Percentiles rank a stretch among this genome's conserved stretches.
phyloP scores from a whole-genome alignment of 176 grass and related monocot species.

The Pharus latifolius region DNA sequence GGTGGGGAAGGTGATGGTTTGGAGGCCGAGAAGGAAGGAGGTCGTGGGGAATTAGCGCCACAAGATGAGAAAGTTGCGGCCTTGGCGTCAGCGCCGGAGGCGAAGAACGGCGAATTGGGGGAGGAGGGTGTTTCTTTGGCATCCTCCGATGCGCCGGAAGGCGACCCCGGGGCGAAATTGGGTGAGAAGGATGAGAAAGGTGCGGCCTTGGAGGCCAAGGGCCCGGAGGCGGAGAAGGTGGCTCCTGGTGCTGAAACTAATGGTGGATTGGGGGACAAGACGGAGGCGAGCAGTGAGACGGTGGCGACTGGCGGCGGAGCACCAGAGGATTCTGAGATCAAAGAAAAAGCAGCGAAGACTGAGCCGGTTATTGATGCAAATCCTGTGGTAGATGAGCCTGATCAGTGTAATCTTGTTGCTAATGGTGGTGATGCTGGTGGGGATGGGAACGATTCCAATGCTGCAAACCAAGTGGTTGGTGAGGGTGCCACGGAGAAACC shows the following conservation, averaged over 20 bases:
- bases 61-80: neutral
- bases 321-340: neutral
- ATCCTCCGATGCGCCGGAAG: neutral
- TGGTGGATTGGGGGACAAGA: neutral
- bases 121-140: constrained; percentile 1
- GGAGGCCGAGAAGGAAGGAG: neutral
- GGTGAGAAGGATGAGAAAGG: neutral
- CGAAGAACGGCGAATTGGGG: constrained; percentile 10
- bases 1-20: no score
- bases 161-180: constrained; percentile 8
- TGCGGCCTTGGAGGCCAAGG: neutral
- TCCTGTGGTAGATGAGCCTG: constrained; percentile 21
- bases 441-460: constrained; percentile 5
- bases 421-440: neutral
- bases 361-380: neutral
- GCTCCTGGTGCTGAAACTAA: neutral
- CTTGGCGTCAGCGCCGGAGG: neutral
- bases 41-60: neutral
- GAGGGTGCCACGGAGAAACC: neutral
- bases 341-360: neutral
- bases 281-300: neutral
- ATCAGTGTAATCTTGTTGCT: constrained; percentile 4
- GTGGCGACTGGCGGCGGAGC: neutral
- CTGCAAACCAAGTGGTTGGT: constrained; percentile 3
- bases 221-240: neutral